phyloP scores from a whole-genome alignment of 805 yeast genomes.

The Pichia cephalocereana region DNA sequence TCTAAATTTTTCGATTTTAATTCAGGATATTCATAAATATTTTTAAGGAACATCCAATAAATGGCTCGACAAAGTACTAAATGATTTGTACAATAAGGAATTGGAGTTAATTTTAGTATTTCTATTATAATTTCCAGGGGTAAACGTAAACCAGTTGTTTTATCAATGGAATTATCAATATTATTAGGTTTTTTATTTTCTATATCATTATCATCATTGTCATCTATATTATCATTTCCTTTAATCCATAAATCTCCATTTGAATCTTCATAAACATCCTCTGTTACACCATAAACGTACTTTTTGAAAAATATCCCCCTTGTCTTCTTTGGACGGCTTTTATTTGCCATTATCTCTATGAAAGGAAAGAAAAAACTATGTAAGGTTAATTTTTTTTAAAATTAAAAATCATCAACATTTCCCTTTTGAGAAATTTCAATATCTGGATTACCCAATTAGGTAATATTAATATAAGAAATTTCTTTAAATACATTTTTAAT shows the following conservation, averaged over 20 bases:
- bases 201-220: background rate
- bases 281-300: slow-evolving; percentile 45
- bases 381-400: too few relatives aligned
- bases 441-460: background rate
- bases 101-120: slow-evolving; percentile 27
- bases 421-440: background rate
- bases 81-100: slow-evolving; percentile 36
- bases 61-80: slow-evolving; percentile 54
- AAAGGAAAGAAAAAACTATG: background rate
- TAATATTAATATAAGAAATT: background rate
- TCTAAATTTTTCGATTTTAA: slow-evolving; percentile 61
- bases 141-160: slow-evolving; percentile 18
- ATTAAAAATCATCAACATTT: background rate
- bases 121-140: slow-evolving; percentile 43
- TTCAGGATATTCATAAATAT: slow-evolving; percentile 54
- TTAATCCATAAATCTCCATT: too few relatives aligned
- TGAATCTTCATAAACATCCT: background rate
- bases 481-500: slow-evolving; percentile 1
- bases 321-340: slow-evolving; percentile 74
- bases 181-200: background rate
- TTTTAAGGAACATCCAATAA: slow-evolving; percentile 51
- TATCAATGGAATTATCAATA: slow-evolving; percentile 2
- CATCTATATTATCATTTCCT: slow-evolving; percentile 5
- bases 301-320: slow-evolving; percentile 66
- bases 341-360: slow-evolving; percentile 57